phyloP scores from a whole-genome alignment of 2,329 filamentous ascomycete genomes.

The Calonectria multiphialidica region DNA sequence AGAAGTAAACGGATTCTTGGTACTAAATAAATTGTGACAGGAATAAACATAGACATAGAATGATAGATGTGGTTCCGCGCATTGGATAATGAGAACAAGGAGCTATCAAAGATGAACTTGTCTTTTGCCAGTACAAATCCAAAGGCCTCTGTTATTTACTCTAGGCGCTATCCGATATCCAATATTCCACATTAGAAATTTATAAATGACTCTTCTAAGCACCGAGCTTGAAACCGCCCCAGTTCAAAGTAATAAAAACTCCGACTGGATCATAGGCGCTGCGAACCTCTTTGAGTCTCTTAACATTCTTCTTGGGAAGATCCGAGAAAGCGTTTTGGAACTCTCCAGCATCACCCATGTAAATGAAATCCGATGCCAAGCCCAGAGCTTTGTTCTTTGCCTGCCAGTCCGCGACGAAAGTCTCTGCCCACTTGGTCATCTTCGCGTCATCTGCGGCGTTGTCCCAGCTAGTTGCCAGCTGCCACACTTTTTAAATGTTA shows the following conservation, averaged over 20 bases:
- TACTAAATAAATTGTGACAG: background rate
- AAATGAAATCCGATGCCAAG: conserved; percentile 5
- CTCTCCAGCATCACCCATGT: conserved; percentile 22
- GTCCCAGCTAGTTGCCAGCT: conserved; percentile 53
- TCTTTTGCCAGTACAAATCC: no score
- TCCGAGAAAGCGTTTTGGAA: conserved; percentile 14
- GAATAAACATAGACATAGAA: background rate
- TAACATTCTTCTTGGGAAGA: background rate
- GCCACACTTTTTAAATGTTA: conserved; percentile 48
- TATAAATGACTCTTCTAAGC: background rate
- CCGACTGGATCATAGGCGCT: conserved; percentile 1
- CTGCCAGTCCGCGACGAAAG: conserved; percentile 48
- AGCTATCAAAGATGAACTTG: background rate
- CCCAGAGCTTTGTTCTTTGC: conserved; percentile 44
- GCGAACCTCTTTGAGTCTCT: background rate
- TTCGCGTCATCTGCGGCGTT: conserved; percentile 50
- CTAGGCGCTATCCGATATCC: no score
- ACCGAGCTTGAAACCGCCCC: conserved; percentile 21
- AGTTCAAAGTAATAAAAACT: conserved; percentile 13
- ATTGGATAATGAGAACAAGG: no score
- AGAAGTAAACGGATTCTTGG: no score
- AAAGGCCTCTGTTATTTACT: no score
- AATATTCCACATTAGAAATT: no score
- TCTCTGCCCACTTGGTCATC: conserved; percentile 48
- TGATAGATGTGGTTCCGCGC: no score